These are phyloP conservation scores for Fusarium pseudograminearum DNA, from an alignment of 2,329 filamentous ascomycete species.

Conservation along the genomic window DNA sequence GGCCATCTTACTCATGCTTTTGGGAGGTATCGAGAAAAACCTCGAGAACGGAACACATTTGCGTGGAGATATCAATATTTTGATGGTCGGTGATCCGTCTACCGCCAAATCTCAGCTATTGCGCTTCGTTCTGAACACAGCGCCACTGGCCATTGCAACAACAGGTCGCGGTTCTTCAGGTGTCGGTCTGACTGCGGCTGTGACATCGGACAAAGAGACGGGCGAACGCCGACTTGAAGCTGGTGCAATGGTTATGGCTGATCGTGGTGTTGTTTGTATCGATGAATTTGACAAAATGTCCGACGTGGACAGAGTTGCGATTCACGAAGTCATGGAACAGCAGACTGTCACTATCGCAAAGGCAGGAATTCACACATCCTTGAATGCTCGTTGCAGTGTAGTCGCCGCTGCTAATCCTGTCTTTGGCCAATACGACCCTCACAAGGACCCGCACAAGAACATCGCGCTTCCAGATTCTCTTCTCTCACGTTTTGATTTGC, in stretches of 20 bases:
- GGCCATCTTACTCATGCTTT: slow-evolving; percentile 92
- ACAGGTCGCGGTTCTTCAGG: slow-evolving; percentile 97
- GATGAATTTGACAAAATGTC: slow-evolving; percentile 99
- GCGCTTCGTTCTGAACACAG: slow-evolving; percentile 96
- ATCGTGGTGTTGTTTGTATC: slow-evolving; percentile 97
- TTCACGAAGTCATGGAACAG: slow-evolving; percentile 99
- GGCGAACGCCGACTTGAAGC: slow-evolving; percentile 94
- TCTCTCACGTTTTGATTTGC: slow-evolving; percentile 96
- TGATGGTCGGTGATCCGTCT: slow-evolving; percentile 99
- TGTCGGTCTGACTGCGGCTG: slow-evolving; percentile 95
- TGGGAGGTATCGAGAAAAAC: slow-evolving; percentile 98
- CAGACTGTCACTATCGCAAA: slow-evolving; percentile 99
- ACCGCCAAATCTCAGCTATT: slow-evolving; percentile 98
- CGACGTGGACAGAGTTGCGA: slow-evolving; percentile 95
- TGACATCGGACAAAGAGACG: slow-evolving; percentile 97
- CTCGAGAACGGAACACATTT: slow-evolving; percentile 97
- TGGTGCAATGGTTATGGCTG: slow-evolving; percentile 97
- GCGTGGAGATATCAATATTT: slow-evolving; percentile 97
- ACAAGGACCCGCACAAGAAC: slow-evolving; percentile 99
- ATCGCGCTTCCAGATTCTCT: slow-evolving; percentile 97
- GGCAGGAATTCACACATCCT: slow-evolving; percentile 95
- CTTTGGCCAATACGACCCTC: slow-evolving; percentile 97
- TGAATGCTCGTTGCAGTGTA: slow-evolving; percentile 97
- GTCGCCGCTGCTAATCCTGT: slow-evolving; percentile 97
- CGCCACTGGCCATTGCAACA: slow-evolving; percentile 94